Percentiles rank a stretch among this genome's conserved stretches.
These are phyloP conservation scores for Backusella morwellensis DNA, from an alignment of 192 early-diverging fungal species.

Conservation along the genomic window DNA sequence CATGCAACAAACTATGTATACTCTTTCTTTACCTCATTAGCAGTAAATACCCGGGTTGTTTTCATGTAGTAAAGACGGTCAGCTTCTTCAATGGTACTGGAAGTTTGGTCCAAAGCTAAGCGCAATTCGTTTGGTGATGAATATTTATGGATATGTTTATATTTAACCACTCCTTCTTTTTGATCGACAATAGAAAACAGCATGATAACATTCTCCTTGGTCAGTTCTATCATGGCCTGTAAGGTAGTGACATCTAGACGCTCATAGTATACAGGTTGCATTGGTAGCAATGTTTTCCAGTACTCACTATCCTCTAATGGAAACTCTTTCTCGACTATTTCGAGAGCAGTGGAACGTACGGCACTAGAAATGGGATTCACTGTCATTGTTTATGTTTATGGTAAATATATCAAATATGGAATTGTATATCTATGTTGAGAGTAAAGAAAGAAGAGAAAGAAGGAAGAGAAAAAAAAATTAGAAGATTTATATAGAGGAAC, in stretches of 20 bases:
- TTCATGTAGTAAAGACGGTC: slow-evolving; percentile 25
- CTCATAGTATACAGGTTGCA: slow-evolving; percentile 26
- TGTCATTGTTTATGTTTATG: slow-evolving; percentile 32
- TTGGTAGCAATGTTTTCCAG: neutral
- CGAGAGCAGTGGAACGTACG: neutral
- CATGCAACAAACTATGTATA: neutral
- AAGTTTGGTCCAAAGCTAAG: slow-evolving; percentile 17
- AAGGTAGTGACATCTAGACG: slow-evolving; percentile 31
- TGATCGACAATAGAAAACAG: slow-evolving; percentile 19
- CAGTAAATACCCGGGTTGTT: neutral
- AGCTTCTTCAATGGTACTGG: slow-evolving; percentile 34
- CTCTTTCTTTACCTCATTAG: neutral
- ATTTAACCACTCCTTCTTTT: slow-evolving; percentile 34
- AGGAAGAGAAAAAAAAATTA: neutral
- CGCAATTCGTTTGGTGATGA: slow-evolving; percentile 22
- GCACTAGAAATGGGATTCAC: neutral
- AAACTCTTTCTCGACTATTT: neutral
- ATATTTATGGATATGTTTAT: slow-evolving; percentile 34
- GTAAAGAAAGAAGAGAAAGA: neutral
- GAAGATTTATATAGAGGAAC: neutral
- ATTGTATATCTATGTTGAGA: neutral
- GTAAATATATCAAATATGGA: neutral
- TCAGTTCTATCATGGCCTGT: slow-evolving; percentile 33
- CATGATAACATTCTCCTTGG: slow-evolving; percentile 20
- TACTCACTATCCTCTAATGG: slow-evolving; percentile 4